Conservation (phyloP, 805 yeast genomes). For the Nakazawaea populi region DNA sequence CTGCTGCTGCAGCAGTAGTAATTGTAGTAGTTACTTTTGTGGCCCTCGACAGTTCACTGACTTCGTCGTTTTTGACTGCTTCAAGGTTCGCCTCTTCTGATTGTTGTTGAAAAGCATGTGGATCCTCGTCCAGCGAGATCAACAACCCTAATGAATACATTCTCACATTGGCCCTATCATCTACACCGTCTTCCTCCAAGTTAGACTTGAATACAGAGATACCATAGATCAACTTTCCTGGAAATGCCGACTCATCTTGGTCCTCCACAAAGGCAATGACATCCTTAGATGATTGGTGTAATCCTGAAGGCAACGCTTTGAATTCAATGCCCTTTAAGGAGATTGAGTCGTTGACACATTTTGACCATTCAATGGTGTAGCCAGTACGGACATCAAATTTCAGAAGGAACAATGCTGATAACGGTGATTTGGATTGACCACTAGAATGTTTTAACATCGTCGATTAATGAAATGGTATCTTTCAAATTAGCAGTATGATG, state of each 20-base stretch:
- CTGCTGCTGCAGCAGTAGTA: background rate
- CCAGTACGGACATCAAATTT: conserved; percentile 50
- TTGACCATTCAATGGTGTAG: conserved; percentile 40
- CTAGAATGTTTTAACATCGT: background rate
- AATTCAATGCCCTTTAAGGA: conserved; percentile 47
- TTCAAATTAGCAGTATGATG: background rate
- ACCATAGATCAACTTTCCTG: conserved; percentile 34
- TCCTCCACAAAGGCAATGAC: conserved; percentile 44
- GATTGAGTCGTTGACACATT: conserved; percentile 20
- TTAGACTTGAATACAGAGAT: conserved; percentile 47
- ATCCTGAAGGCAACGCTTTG: conserved; percentile 64
- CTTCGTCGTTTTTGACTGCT: background rate
- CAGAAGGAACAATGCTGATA: conserved; percentile 39
- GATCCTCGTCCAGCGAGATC: conserved; percentile 31
- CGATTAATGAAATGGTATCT: background rate
- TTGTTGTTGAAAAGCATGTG: too few relatives aligned
- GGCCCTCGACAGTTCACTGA: background rate
- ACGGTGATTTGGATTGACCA: conserved; percentile 18
- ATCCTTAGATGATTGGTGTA: conserved; percentile 47
- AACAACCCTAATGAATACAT: conserved; percentile 65
- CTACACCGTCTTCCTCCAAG: conserved; percentile 12
- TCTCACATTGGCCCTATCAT: conserved; percentile 38
- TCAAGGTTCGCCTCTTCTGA: conserved; percentile 13
- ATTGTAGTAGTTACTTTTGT: too few relatives aligned
- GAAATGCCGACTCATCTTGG: conserved; percentile 13